These are phyloP conservation scores for Pistacia integerrima DNA, from an alignment of 345 rosid genomes.

Conservation along the genomic window DNA sequence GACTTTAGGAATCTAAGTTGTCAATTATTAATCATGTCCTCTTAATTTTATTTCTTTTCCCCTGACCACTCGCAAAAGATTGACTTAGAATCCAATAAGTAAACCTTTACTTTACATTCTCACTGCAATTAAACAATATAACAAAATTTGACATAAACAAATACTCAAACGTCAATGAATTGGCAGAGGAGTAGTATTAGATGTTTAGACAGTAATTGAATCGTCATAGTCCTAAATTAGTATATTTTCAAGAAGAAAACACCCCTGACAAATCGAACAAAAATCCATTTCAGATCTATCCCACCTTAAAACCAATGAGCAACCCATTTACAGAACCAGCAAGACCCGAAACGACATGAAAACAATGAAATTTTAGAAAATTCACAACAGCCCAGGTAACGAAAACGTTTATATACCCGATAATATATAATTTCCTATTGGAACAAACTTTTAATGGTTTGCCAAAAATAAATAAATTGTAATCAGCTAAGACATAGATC, in stretches of 20 bases:
- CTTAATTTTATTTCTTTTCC: not conserved
- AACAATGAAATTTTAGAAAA: not conserved
- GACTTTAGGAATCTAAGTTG: not conserved
- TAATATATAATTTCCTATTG: not conserved
- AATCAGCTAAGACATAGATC: constrained; percentile 24
- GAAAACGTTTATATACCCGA: not conserved
- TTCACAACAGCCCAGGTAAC: not conserved
- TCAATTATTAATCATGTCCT: not conserved
- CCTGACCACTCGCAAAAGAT: too few relatives aligned
- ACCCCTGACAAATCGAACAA: not conserved
- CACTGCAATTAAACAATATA: not conserved
- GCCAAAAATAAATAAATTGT: too few relatives aligned
- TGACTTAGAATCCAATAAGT: not conserved
- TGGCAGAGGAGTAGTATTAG: not conserved
- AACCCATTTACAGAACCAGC: not conserved
- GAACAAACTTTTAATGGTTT: not conserved
- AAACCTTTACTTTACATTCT: not conserved
- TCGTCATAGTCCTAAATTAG: not conserved
- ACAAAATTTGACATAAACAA: too few relatives aligned
- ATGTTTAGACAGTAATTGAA: constrained; percentile 3
- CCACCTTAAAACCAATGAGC: not conserved
- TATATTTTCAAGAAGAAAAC: not conserved
- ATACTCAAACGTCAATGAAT: not conserved
- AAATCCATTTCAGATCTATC: constrained; percentile 19
- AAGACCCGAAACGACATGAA: not conserved